Evolutionary conservation across 768 basidiomycete species (phyloP).

Genomic region (Lactarius vividus): DNA sequence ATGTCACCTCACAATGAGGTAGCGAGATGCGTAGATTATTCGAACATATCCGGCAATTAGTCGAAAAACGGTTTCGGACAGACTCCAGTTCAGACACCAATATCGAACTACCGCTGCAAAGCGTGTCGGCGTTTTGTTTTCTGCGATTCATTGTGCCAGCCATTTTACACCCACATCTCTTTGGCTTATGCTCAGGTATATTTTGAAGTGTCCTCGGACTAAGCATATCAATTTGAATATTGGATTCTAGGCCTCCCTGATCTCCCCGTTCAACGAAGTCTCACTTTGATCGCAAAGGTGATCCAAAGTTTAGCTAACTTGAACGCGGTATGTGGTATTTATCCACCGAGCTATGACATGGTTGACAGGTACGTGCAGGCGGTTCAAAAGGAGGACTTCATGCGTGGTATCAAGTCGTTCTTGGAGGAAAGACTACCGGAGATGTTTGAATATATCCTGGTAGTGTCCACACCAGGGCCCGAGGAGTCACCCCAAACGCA

Average conservation of each 20-base stretch:
- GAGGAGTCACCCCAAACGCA: conserved; percentile 30
- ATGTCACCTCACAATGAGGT: conserved; percentile 18
- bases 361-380: conserved; percentile 38
- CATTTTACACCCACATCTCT: conserved; percentile 84
- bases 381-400: conserved; percentile 76
- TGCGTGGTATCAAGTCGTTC: conserved; percentile 75
- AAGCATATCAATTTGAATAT: not conserved
- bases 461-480: conserved; percentile 58
- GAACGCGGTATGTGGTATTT: conserved; percentile 52
- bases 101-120: conserved; percentile 67
- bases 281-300: conserved; percentile 85
- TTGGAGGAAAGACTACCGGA: conserved; percentile 56
- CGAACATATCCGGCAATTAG: conserved; percentile 64
- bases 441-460: conserved; percentile 78
- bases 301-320: conserved; percentile 87
- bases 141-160: conserved; percentile 88
- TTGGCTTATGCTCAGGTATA: conserved; percentile 72
- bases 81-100: conserved; percentile 43
- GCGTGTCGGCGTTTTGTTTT: conserved; percentile 87
- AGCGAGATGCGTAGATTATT: conserved; percentile 77
- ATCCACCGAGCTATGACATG: too few relatives aligned
- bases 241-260: conserved; percentile 59
- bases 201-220: not conserved
- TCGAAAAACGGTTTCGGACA: conserved; percentile 60
- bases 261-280: conserved; percentile 66